Evolutionary conservation across 495 filamentous ascomycete genomes (phyloP).

Genomic region (Penicillium roqueforti): DNA sequence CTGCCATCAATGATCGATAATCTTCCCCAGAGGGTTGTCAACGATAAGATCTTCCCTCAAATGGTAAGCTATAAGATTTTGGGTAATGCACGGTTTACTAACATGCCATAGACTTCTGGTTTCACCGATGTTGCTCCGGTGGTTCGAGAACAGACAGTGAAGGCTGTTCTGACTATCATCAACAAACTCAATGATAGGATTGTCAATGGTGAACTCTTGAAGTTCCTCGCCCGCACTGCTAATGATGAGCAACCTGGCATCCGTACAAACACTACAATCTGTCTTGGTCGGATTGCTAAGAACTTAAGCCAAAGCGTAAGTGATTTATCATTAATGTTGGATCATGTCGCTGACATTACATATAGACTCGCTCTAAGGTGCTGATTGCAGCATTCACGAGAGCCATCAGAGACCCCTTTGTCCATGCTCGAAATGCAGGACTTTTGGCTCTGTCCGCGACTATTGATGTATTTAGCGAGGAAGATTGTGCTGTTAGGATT

Average conservation of each 20-base stretch:
- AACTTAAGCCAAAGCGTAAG: slow-evolving; percentile 69
- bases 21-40: slow-evolving; percentile 83
- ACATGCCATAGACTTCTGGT: slow-evolving; percentile 62
- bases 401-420: slow-evolving; percentile 86
- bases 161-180: slow-evolving; percentile 80
- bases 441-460: slow-evolving; percentile 83
- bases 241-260: slow-evolving; percentile 98
- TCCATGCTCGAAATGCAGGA: slow-evolving; percentile 86
- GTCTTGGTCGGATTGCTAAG: slow-evolving; percentile 90
- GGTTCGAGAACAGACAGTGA: slow-evolving; percentile 92
- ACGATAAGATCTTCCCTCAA: slow-evolving; percentile 94
- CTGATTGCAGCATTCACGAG: slow-evolving; percentile 86
- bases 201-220: slow-evolving; percentile 88
- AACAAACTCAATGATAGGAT: slow-evolving; percentile 86
- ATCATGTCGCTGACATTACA: slow-evolving; percentile 18
- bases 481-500: slow-evolving; percentile 81
- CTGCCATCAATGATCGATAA: slow-evolving; percentile 88
- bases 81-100: slow-evolving; percentile 8
- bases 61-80: slow-evolving; percentile 52
- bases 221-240: slow-evolving; percentile 88
- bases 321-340: not conserved
- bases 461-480: slow-evolving; percentile 78
- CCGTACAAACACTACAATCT: slow-evolving; percentile 96
- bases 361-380: slow-evolving; percentile 74
- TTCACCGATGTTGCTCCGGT: slow-evolving; percentile 89